Evolutionary conservation across 768 basidiomycete species (phyloP), one percentile per base, ranked within the genome.

Genomic region (Tricholoma matsutake): DNA sequence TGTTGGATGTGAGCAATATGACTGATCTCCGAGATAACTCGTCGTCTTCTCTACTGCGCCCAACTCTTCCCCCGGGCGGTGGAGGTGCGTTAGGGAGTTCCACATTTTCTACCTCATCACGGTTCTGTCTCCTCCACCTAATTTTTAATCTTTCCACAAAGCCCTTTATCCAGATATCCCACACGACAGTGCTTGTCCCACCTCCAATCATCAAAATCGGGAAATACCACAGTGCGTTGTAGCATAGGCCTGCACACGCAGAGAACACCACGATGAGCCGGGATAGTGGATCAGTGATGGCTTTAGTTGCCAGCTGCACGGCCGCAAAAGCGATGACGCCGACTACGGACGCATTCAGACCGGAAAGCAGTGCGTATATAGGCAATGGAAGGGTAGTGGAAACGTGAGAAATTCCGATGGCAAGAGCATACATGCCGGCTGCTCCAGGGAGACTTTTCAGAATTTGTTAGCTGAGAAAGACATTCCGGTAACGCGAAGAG

Each of bases 291-390:
- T 84, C 83, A 2, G 79, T 82, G 32, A 82, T 77, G 34, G 80
- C 76, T 34, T 77, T 78, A 10, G 74, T 67, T 1, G 78, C 67
- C 14, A 84, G 78, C 61, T 83, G 79, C 28, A 78, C 73, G 2
- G 80, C 83, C 4, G 84, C 81, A 16, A 84, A 72, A 1, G 81
- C 80, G 56, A 85, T 81, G 8, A 85, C 68, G 0, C 83, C 84
- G 4, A 85, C 83, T 0, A 81, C 81, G 3, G 83, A 76, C 1
- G 82, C 80, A 63, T 86, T 85, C 18, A 86, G 66, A 2, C 84
- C 84, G 0, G 81, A 79, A 8, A 86, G 72, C 10, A 84, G 69
- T 16, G 79, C 80, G 58, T 81, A 80, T n/a, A 78, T 82, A 20
- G 78, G 72, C 3, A 67, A 65, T 3, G 83, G 83, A 1, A 85